Evolutionary conservation across 192 early-diverging fungal species (phyloP), one percentile per base, ranked within the genome.

Genomic region (Polychytrium aggregatum): DNA sequence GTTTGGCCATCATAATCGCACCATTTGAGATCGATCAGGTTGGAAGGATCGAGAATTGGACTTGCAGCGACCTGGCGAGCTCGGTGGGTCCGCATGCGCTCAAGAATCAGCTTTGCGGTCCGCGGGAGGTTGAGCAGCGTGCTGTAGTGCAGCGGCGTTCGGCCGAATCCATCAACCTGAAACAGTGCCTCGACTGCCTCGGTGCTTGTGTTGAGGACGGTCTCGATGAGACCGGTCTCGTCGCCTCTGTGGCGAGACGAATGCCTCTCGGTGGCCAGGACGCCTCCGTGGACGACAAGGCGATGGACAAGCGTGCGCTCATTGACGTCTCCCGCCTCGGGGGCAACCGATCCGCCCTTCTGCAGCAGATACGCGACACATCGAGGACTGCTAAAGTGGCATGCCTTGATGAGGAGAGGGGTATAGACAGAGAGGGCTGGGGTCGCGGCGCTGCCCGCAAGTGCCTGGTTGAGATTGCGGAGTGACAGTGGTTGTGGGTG

Each of bases 1-100:
- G 70, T 76, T 52, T 72, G 68, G 1, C 79, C 82, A 50, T 84
- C 77, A n/a, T 70, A 55, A 44, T 84, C 82, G n/a, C 65, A 53
- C 82, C 82, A 84, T 27, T 26, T n/a, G n/a, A n/a, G n/a, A n/a
- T n/a, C n/a, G n/a, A n/a, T n/a, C n/a, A n/a, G n/a, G n/a, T n/a
- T n/a, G n/a, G n/a, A n/a, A n/a, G n/a, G n/a, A n/a, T n/a, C n/a
- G n/a, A n/a, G n/a, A n/a, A n/a, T n/a, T n/a, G n/a, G n/a, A n/a
- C n/a, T n/a, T n/a, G n/a, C n/a, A n/a, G n/a, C n/a, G n/a, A n/a
- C n/a, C n/a, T n/a, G n/a, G n/a, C n/a, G n/a, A n/a, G n/a, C n/a
- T n/a, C n/a, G n/a, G n/a, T n/a, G n/a, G n/a, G n/a, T n/a, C n/a
- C n/a, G n/a, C n/a, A 76, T 37, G 53, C 73, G 64, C 26, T 46